A percentile compares a stretch with the other conserved stretches of the same genome.
phyloP scores from a whole-genome alignment of 2,329 filamentous ascomycete species.

The Apiospora koreana region DNA sequence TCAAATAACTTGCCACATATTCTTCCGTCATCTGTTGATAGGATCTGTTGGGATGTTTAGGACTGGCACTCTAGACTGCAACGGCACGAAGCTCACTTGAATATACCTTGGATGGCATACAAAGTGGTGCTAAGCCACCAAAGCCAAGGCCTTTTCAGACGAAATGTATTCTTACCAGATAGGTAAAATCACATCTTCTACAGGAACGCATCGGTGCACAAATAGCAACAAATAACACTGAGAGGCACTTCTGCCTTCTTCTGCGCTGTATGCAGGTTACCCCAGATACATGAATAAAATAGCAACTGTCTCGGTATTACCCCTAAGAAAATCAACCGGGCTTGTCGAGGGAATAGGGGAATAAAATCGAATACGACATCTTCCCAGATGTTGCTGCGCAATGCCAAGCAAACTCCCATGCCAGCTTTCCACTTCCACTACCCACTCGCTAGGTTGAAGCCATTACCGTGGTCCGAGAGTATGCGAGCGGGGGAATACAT shows the following conservation, averaged over 20 bases:
- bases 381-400: neutral
- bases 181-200: neutral
- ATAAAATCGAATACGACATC: neutral
- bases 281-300: neutral
- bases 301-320: neutral
- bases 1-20: neutral
- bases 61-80: neutral
- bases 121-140: neutral
- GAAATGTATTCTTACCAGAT: neutral
- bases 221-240: neutral
- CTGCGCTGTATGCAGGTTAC: neutral
- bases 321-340: neutral
- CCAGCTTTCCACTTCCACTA: too few species aligned
- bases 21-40: neutral
- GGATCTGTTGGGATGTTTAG: neutral
- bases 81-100: neutral
- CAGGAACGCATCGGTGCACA: neutral
- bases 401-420: neutral
- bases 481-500: too few species aligned
- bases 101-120: neutral
- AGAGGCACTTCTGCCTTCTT: neutral
- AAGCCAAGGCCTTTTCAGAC: neutral
- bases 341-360: neutral
- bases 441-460: too few species aligned
- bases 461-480: too few species aligned